These are phyloP conservation scores for Lasiosphaeria miniovina DNA, from an alignment of 495 filamentous ascomycete species.

Conservation along the genomic window DNA sequence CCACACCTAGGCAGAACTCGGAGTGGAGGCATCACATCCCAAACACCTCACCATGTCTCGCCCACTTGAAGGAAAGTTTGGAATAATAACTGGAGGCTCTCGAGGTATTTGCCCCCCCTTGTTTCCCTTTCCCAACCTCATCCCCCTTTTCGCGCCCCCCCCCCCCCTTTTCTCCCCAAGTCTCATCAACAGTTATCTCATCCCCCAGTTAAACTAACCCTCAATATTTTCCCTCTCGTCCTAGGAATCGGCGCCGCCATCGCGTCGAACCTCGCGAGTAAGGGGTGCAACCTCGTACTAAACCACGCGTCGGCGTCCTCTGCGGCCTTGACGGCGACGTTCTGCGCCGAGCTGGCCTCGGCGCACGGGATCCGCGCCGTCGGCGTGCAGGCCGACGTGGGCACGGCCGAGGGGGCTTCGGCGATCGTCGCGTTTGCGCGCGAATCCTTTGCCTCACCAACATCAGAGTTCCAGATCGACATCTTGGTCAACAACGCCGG, in stretches of 20 bases:
- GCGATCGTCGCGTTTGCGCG: slow-evolving; percentile 33
- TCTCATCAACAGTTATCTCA: background rate
- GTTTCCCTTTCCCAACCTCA: too few relatives aligned
- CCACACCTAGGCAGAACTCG: background rate
- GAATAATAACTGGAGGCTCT: slow-evolving; percentile 74
- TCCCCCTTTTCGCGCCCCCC: too few relatives aligned
- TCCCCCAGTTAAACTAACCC: too few relatives aligned
- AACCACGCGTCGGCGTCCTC: slow-evolving; percentile 62
- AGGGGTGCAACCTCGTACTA: slow-evolving; percentile 66
- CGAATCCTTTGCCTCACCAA: slow-evolving; percentile 27
- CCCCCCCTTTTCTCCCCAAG: background rate
- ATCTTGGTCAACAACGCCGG: slow-evolving; percentile 90
- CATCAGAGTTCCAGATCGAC: slow-evolving; percentile 63
- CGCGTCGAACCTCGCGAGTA: slow-evolving; percentile 70
- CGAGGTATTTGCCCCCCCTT: slow-evolving; percentile 49
- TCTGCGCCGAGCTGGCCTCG: slow-evolving; percentile 41
- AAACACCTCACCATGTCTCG: slow-evolving; percentile 26
- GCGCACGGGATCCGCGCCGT: slow-evolving; percentile 38
- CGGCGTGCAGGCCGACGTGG: slow-evolving; percentile 45
- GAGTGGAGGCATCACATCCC: background rate
- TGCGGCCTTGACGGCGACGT: slow-evolving; percentile 18
- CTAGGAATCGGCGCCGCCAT: slow-evolving; percentile 86
- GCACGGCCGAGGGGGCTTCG: slow-evolving; percentile 34
- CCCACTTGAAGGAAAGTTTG: slow-evolving; percentile 64
- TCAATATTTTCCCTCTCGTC: background rate